phyloP scores from a whole-genome alignment of 495 filamentous ascomycete species.

The Penicillium taxi region DNA sequence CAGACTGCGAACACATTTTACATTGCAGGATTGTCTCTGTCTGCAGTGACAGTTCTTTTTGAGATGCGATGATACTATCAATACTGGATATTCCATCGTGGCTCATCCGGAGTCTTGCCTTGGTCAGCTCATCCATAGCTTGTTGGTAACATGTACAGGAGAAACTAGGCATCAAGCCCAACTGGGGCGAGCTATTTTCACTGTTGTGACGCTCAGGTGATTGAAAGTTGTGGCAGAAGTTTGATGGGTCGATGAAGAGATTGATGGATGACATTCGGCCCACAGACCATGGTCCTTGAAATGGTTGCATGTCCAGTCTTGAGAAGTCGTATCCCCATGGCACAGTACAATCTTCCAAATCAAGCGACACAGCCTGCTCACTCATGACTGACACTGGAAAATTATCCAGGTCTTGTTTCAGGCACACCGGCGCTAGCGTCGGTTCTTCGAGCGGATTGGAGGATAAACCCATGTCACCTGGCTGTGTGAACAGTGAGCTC shows the following conservation, averaged over 20 bases:
- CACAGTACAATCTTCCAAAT: background rate
- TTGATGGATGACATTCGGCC: background rate
- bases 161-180: background rate
- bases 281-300: conserved; percentile 2
- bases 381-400: background rate
- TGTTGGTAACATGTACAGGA: conserved; percentile 10
- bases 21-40: conserved; percentile 28
- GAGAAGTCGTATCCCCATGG: conserved; percentile 1
- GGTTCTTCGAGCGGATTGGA: background rate
- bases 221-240: conserved; percentile 1
- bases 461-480: background rate
- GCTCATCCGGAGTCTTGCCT: conserved; percentile 1
- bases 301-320: background rate
- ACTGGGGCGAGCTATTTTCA: conserved; percentile 4
- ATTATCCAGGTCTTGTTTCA: background rate
- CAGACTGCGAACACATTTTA: conserved; percentile 19
- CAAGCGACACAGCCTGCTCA: background rate
- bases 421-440: background rate
- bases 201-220: conserved; percentile 5
- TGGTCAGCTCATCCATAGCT: conserved; percentile 7
- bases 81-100: conserved; percentile 15
- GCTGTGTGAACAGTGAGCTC: background rate
- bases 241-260: background rate
- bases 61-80: conserved; percentile 24
- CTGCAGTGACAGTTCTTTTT: conserved; percentile 23